Evolutionary conservation across 139 green algal genomes (phyloP), one percentile per base, ranked within the genome.

Genomic region (Nannochloris sp.): DNA sequence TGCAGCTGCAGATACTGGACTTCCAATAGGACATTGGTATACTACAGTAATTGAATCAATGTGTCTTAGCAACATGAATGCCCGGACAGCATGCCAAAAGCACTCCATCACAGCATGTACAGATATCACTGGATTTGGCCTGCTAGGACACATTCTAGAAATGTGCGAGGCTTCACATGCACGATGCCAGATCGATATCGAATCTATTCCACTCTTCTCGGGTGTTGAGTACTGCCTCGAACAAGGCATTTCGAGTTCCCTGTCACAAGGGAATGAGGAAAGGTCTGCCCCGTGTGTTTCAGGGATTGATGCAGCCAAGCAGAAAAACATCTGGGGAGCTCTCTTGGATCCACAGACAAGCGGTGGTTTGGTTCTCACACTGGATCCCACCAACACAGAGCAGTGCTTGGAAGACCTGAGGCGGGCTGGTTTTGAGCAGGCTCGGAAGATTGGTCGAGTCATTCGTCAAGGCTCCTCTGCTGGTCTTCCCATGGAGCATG

Each of bases 51-150:
- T 77, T 8, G 15, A 61, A 10, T 69, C 24, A 48, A 94, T 92
- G 86, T 64, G 74, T 49, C 61, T 78, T 60, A 78, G 75, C 34
- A 93, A 79, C 24, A 21, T 14, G 21, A 6, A 16, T 1, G 88
- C 82, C 2, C 74, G 78, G 4, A 53, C 57, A 0, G 60, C 85
- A 3, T 60, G 95, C 50, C 18, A 54, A 15, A 10, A 57, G 11
- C 58, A 86, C 59, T 80, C 79, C 4, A 80, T 73, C 4, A 85
- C 61, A 0, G 81, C 76, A 18, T 92, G 83, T 64, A 97, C 90
- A 0, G 90, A 96, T 37, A 86, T 96, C 7, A 97, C 88, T 1
- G 90, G 90, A 14, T 97, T 97, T 78, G 90, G 90, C 0, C 72
- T 97, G 36, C 48, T 96, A 44, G 90, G 88, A 0, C 87, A 94